phyloP scores from a whole-genome alignment of 495 filamentous ascomycete genomes.

The Neurospora discreta region DNA sequence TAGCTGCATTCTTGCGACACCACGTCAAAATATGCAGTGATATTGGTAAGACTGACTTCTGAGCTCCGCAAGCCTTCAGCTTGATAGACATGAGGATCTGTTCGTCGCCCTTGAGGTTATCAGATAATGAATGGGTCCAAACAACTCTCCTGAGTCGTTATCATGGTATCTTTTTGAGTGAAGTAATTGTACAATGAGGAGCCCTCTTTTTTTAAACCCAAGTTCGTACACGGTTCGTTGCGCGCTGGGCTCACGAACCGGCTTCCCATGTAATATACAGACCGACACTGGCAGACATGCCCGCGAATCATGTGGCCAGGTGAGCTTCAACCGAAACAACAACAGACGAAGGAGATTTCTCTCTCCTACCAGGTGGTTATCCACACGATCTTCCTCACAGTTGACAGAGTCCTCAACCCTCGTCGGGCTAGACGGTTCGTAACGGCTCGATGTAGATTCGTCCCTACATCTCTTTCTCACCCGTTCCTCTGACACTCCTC shows the following conservation, averaged over 20 bases:
- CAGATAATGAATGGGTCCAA: neutral
- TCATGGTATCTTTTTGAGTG: neutral
- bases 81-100: neutral
- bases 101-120: neutral
- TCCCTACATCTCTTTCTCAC: neutral
- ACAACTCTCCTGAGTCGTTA: neutral
- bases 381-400: neutral
- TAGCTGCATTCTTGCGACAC: neutral
- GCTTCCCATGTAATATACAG: neutral
- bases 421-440: neutral
- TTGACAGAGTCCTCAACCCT: neutral
- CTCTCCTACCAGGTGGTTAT: neutral
- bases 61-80: neutral
- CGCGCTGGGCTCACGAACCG: neutral
- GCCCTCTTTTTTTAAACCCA: neutral
- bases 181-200: neutral
- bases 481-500: neutral
- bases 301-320: neutral
- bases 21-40: neutral
- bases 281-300: neutral
- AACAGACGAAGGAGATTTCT: neutral
- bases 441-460: neutral
- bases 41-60: neutral
- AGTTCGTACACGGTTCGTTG: neutral
- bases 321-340: neutral